Evolutionary conservation across 2,329 filamentous ascomycete species (phyloP).

Genomic region (Ophiostoma novo-ulmi): DNA sequence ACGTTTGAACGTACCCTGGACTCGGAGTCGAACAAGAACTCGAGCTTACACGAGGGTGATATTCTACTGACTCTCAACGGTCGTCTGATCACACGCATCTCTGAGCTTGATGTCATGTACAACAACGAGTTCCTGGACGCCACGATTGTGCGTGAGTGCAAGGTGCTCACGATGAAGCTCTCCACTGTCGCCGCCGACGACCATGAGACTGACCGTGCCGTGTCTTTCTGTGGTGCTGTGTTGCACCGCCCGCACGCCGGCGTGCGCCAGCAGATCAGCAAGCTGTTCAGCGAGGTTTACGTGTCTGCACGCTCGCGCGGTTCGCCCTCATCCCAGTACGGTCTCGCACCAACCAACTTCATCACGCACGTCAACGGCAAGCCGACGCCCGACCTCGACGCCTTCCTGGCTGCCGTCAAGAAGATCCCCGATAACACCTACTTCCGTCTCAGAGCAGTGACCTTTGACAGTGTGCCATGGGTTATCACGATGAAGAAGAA

Average conservation of each 20-base stretch:
- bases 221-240: slow-evolving; percentile 92
- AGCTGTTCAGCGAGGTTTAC: slow-evolving; percentile 93
- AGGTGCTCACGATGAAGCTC: slow-evolving; percentile 71
- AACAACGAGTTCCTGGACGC: slow-evolving; percentile 77
- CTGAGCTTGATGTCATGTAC: slow-evolving; percentile 96
- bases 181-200: slow-evolving; percentile 84
- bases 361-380: slow-evolving; percentile 92
- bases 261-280: slow-evolving; percentile 93
- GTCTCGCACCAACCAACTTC: slow-evolving; percentile 92
- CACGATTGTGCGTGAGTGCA: slow-evolving; percentile 76
- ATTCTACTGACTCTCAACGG: slow-evolving; percentile 87
- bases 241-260: slow-evolving; percentile 92
- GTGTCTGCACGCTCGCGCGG: slow-evolving; percentile 81
- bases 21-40: slow-evolving; percentile 32
- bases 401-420: slow-evolving; percentile 74
- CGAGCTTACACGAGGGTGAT: slow-evolving; percentile 78
- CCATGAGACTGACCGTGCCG: slow-evolving; percentile 84
- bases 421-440: slow-evolving; percentile 96
- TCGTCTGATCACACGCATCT: slow-evolving; percentile 86
- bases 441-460: slow-evolving; percentile 94
- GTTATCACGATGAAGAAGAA: slow-evolving; percentile 99
- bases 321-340: slow-evolving; percentile 82
- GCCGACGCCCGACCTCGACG: slow-evolving; percentile 72
- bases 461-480: slow-evolving; percentile 97
- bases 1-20: slow-evolving; percentile 52